Evolutionary conservation across 345 rosid genomes (phyloP).

Genomic region (Schrenkiella parvula): DNA sequence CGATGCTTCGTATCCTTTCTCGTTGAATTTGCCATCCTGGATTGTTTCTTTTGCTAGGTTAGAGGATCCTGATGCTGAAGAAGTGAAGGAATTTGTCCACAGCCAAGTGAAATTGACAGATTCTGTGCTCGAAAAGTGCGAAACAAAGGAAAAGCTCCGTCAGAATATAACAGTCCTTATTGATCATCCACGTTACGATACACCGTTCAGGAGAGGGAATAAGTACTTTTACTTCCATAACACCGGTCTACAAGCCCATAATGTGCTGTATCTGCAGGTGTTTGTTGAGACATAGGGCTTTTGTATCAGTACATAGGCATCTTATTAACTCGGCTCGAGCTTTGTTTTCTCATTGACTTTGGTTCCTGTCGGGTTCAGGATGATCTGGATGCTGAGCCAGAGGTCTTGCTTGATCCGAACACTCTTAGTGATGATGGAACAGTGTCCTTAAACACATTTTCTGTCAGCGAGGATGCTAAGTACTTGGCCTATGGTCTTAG

Average conservation of each 20-base stretch:
- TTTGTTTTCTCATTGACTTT: conserved; percentile 2
- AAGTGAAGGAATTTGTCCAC: conserved; percentile 68
- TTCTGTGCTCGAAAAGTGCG: conserved; percentile 58
- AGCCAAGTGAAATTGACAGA: conserved; percentile 68
- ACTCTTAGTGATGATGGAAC: conserved; percentile 84
- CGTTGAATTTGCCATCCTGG: neutral
- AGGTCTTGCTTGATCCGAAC: conserved; percentile 90
- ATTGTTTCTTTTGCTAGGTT: conserved; percentile 49
- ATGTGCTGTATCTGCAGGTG: conserved; percentile 74
- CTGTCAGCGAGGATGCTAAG: conserved; percentile 76
- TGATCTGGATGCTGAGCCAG: conserved; percentile 62
- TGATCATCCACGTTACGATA: conserved; percentile 80
- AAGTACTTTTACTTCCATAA: conserved; percentile 86
- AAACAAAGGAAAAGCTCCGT: conserved; percentile 52
- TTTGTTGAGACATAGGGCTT: neutral
- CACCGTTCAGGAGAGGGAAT: conserved; percentile 57
- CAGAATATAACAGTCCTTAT: conserved; percentile 55
- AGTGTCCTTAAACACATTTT: conserved; percentile 51
- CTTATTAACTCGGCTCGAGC: neutral
- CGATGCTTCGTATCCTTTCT: neutral
- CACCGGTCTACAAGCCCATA: conserved; percentile 83
- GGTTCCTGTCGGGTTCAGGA: conserved; percentile 43
- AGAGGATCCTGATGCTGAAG: conserved; percentile 89
- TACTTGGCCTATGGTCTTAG: conserved; percentile 82
- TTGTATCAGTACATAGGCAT: neutral